Evolutionary conservation across 108 stramenopile genomes (phyloP).

Genomic region (Fragilaria radians): DNA sequence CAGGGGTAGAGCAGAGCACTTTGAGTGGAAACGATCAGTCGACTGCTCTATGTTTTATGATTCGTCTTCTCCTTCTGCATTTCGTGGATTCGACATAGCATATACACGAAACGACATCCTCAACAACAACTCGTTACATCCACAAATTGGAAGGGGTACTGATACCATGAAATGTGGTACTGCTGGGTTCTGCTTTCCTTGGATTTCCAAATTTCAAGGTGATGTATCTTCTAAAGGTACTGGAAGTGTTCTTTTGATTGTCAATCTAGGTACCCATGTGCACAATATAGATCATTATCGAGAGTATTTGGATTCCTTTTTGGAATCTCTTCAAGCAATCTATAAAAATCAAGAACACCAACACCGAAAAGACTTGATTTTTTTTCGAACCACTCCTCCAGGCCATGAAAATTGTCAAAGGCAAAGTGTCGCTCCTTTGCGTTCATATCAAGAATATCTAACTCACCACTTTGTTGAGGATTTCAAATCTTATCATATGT

Average conservation of each 20-base stretch:
- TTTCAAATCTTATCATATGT: neutral
- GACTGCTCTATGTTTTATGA: too few species aligned
- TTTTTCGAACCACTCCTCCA: conserved; percentile 9
- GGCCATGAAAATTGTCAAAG: conserved; percentile 7
- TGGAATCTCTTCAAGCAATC: neutral
- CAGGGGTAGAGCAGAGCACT: neutral
- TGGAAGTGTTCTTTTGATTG: conserved; percentile 5
- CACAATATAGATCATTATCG: conserved; percentile 1
- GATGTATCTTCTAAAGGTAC: neutral
- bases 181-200: conserved; percentile 8
- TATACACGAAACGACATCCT: conserved; percentile 9
- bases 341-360: neutral
- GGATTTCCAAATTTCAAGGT: neutral
- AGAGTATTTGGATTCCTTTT: conserved; percentile 4
- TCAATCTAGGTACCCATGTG: conserved; percentile 5
- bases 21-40: conserved; percentile 5
- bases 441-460: conserved; percentile 1
- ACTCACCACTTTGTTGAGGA: neutral
- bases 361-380: conserved; percentile 6
- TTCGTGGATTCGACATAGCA: conserved; percentile 6
- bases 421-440: neutral
- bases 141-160: neutral
- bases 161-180: conserved; percentile 7
- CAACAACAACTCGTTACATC: neutral
- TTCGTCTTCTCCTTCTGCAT: conserved; percentile 1